A percentile compares a stretch with the other conserved stretches of the same genome.
Conservation (phyloP, 306 rosid genomes). For the Quercus aquifolioides region DNA sequence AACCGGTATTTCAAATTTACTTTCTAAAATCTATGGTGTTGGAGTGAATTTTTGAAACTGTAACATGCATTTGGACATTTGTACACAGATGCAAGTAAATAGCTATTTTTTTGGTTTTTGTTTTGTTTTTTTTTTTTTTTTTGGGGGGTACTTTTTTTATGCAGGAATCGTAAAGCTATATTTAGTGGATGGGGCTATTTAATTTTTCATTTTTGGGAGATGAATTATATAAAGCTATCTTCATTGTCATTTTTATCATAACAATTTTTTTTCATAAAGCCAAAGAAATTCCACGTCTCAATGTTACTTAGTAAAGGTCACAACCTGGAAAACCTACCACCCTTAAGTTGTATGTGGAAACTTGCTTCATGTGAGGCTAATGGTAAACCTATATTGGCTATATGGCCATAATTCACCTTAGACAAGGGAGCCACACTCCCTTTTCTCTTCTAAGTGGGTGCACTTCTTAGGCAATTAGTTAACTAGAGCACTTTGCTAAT, state of each 20-base stretch:
- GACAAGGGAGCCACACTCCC: background rate
- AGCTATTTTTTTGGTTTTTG: background rate
- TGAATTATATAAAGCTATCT: background rate
- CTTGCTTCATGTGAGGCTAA: background rate
- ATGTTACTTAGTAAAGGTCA: background rate
- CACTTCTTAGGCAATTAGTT: background rate
- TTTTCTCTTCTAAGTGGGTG: background rate
- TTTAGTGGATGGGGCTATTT: background rate
- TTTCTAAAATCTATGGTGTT: constrained; percentile 1
- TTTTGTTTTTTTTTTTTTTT: too few species aligned
- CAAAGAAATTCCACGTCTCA: background rate
- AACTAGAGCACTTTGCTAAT: background rate
- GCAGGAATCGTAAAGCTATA: background rate
- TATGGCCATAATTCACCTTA: background rate
- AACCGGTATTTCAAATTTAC: background rate
- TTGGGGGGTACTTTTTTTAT: background rate
- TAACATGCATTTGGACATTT: background rate
- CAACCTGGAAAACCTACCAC: background rate
- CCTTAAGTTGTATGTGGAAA: background rate
- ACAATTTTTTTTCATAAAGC: background rate
- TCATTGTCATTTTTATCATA: background rate
- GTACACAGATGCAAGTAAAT: background rate
- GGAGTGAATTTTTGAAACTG: background rate
- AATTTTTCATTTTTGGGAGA: background rate
- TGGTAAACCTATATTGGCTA: background rate